These are phyloP conservation scores for Ilyonectria destructans DNA, from an alignment of 2,329 filamentous ascomycete genomes.

Conservation along the genomic window DNA sequence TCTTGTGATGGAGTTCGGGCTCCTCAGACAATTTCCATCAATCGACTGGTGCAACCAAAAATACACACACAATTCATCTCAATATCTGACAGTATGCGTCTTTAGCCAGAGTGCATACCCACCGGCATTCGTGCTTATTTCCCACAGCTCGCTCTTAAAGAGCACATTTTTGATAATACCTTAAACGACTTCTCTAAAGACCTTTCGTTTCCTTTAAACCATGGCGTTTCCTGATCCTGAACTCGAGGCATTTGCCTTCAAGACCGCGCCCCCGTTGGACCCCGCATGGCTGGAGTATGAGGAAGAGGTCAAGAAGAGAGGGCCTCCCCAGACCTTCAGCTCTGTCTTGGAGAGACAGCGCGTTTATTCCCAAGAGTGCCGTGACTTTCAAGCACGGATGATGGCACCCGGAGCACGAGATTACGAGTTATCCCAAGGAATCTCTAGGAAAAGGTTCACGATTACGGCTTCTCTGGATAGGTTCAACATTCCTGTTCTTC, in stretches of 20 bases:
- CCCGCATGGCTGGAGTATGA: slow-evolving; percentile 60
- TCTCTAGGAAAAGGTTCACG: slow-evolving; percentile 50
- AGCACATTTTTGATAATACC: too few relatives aligned
- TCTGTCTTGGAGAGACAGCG: slow-evolving; percentile 55
- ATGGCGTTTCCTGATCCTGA: slow-evolving; percentile 41
- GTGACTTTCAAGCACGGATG: slow-evolving; percentile 55
- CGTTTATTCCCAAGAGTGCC: slow-evolving; percentile 60
- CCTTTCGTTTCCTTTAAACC: not conserved
- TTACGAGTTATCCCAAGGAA: slow-evolving; percentile 54
- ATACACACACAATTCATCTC: too few relatives aligned
- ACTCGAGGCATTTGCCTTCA: slow-evolving; percentile 48
- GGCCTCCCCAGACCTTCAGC: slow-evolving; percentile 40
- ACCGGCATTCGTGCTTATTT: too few relatives aligned
- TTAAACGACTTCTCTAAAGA: too few relatives aligned
- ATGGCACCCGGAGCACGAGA: slow-evolving; percentile 56
- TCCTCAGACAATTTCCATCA: too few relatives aligned
- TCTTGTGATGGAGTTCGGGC: too few relatives aligned
- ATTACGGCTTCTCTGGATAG: slow-evolving; percentile 54
- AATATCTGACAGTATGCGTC: too few relatives aligned
- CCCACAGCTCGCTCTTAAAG: too few relatives aligned
- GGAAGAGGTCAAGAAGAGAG: slow-evolving; percentile 42
- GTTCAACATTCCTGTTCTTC: slow-evolving; percentile 56
- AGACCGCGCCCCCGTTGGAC: slow-evolving; percentile 57
- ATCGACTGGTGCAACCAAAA: too few relatives aligned
- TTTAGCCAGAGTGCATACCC: too few relatives aligned